Evolutionary conservation across 148 eudicot species (phyloP), one percentile per base, ranked within the genome.

Genomic region (Polygonum aviculare): DNA sequence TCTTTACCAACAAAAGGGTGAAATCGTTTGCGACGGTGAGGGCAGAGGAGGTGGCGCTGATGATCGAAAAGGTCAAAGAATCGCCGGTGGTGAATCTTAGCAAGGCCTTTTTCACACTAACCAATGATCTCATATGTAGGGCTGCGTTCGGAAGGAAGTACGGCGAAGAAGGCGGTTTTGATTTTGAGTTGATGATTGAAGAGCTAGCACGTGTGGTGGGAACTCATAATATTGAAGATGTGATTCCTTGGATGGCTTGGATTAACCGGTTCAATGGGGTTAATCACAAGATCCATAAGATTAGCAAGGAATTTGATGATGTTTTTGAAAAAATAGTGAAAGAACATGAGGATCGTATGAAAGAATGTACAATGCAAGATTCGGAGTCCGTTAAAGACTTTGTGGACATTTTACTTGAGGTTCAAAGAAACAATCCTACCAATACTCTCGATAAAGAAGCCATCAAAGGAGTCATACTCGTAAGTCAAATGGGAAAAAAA

Each of bases 201-300:
- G 67, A 12, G 35, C 2, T 26, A 4, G 35, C 35, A 59, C 11
- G 36, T 21, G 36, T 22, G 3, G 67, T 26, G 14, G 36, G 67
- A 2, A 22, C 12, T 21, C 11, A 22, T 21, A 59, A 59, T 26
- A 26, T 59, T 22, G 76, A 39, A 39, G 65, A 74, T n/a, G 54
- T 50, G 4, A 33, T 74, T 51, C 76, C 76, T 48, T 74, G 76
- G 65, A 50, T 74, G 39, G 76, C 22, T 8, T 74, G 76, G 76
- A 50, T 74, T 14, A 74, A 74, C 33, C 11, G 14, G 4, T 38
- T 74, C 44, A 74, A 15, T 35, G 76, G 76, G 18, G 36, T 49
- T 15, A 26, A 74, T 74, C 47, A n/a, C 31, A 74, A 52, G 12
- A 22, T 21, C 35, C 9, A 10, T 21, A 26, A 59, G 67, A 9